Base-by-base conservation (phyloP, 2,329 filamentous ascomycete genomes). In the Paraphaeosphaeria sporulosa region DNA sequence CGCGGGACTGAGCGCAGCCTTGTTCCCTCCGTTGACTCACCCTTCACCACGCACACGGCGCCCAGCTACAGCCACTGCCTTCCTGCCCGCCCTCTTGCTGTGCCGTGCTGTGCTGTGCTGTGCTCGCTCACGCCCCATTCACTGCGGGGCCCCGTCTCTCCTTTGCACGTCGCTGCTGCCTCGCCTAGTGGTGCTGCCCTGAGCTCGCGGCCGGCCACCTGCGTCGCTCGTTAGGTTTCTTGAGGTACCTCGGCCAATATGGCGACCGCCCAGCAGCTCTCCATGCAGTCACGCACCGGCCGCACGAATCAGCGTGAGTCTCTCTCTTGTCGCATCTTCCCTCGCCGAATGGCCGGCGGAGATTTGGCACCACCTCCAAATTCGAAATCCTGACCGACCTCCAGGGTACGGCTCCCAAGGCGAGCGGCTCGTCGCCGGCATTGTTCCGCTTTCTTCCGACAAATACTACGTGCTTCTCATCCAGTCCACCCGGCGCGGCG, bases 391-490 rank as follows among this genome's bases (percentile, higher is more conserved):
- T 69, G 47, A 69, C 59, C 30, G 43, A 17, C 43, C 75, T 69
- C 58, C 80, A 98, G 95, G 94, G 75, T 99, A 98, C 82, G 94
- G 92, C 74, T 82, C 91, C 61, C 91, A 93, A 78, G 94, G 94
- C 82, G 94, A 98, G 81, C 90, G 95, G 68, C 89, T 98, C 63
- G 95, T 99, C 71, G 94, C 95, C 62, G 95, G 95, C 70, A 89
- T 98, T 60, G 95, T 99, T 50, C 93, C 95, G 66, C 84, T 98
- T 66, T 95, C 92, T 57, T 80, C 86, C 71, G 94, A 97, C 82
- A 94, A 92, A 78, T 89, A 89, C 71, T 90, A 91, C 78, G 94
- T 99, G 63, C 86, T 99, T 69, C 85, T 99, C 69, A 97, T 98
- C 71, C 93, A 97, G 82, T 97, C 93, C 57, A 94, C 92, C 55